These are phyloP conservation scores for Microbotryum violaceum DNA, from an alignment of 1,284 basidiomycete genomes.

Conservation along the genomic window DNA sequence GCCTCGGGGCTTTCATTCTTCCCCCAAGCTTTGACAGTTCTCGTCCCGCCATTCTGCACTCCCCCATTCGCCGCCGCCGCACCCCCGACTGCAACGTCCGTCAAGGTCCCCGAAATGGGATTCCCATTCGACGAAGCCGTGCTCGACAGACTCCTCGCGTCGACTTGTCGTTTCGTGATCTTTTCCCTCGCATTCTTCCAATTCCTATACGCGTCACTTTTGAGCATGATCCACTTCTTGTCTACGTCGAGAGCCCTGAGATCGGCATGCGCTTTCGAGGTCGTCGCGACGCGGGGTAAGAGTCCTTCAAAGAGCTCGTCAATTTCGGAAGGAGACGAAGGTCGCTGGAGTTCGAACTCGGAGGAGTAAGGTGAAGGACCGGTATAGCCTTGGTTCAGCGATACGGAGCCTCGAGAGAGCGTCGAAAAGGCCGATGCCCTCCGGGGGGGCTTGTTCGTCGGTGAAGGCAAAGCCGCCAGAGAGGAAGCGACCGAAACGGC, in stretches of 20 bases:
- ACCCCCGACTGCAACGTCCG: constrained; percentile 29
- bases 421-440: constrained; percentile 11
- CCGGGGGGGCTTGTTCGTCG: constrained; percentile 1
- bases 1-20: constrained; percentile 41
- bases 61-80: constrained; percentile 45
- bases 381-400: constrained; percentile 1
- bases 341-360: constrained; percentile 65
- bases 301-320: constrained; percentile 69
- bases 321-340: constrained; percentile 63
- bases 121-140: neutral
- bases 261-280: constrained; percentile 37
- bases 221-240: constrained; percentile 88
- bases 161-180: constrained; percentile 15
- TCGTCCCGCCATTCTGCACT: constrained; percentile 50
- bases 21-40: constrained; percentile 36
- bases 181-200: constrained; percentile 51
- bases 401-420: neutral
- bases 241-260: constrained; percentile 59
- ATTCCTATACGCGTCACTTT: constrained; percentile 70
- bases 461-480: constrained; percentile 1
- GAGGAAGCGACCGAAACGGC: neutral
- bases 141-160: constrained; percentile 10
- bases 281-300: constrained; percentile 47
- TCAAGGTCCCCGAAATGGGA: constrained; percentile 12
- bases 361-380: constrained; percentile 17